These are phyloP conservation scores for Fraxinus latifolia DNA, from an alignment of 305 asterid genomes.

Conservation along the genomic window DNA sequence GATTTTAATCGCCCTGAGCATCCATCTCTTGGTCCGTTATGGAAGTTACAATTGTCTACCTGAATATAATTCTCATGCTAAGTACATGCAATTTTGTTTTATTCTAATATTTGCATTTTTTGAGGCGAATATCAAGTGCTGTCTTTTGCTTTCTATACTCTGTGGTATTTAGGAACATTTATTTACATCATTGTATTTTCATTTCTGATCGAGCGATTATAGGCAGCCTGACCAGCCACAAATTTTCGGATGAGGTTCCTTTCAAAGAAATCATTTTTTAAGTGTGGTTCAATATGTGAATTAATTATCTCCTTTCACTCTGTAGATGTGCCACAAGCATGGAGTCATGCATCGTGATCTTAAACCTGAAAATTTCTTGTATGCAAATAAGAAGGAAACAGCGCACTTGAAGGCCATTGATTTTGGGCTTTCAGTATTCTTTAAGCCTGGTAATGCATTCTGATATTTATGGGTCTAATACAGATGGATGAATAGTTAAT, in stretches of 20 bases:
- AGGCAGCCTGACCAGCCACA: background rate
- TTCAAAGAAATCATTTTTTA: background rate
- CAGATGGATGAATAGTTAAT: background rate
- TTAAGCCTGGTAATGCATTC: slow-evolving; percentile 64
- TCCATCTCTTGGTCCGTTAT: background rate
- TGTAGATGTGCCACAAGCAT: slow-evolving; percentile 69
- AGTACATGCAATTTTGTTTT: background rate
- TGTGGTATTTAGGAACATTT: background rate
- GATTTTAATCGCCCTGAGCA: background rate
- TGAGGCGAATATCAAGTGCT: background rate
- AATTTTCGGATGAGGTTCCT: background rate
- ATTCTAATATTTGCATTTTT: background rate
- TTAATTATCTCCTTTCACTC: slow-evolving; percentile 5
- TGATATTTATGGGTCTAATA: background rate
- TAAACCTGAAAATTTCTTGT: slow-evolving; percentile 81
- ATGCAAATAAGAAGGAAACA: slow-evolving; percentile 70
- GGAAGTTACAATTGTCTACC: background rate
- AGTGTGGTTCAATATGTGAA: background rate
- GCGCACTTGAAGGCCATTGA: slow-evolving; percentile 80
- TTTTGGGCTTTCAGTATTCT: slow-evolving; percentile 73
- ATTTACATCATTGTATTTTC: background rate
- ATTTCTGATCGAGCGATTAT: background rate
- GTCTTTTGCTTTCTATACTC: background rate
- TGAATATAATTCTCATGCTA: background rate
- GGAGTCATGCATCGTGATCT: slow-evolving; percentile 91